phyloP scores from a whole-genome alignment of 2,329 filamentous ascomycete genomes.

The Neopestalotiopsis sp. region DNA sequence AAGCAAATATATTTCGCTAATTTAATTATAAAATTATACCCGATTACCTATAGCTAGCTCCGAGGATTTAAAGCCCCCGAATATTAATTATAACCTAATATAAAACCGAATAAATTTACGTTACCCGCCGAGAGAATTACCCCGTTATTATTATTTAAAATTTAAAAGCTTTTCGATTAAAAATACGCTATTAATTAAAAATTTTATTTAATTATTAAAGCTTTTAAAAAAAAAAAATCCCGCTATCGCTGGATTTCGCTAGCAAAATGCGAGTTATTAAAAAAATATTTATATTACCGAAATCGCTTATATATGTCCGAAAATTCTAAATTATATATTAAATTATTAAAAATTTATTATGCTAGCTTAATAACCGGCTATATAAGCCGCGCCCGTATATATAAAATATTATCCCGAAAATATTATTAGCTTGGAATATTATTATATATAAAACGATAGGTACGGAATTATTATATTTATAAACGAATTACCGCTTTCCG shows the following conservation, averaged over 20 bases:
- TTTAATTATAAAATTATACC: no score
- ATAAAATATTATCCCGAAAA: background rate
- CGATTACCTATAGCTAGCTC: no score
- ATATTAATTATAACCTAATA: no score
- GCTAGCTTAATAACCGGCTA: background rate
- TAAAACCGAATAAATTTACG: no score
- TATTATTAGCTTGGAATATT: background rate
- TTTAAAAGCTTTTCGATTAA: background rate
- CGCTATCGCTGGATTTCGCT: background rate
- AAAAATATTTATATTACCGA: background rate
- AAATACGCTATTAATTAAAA: no score
- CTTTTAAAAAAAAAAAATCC: background rate
- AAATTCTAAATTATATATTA: background rate
- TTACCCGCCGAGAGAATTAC: no score
- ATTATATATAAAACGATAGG: no score
- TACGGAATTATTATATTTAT: no score
- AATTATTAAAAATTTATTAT: background rate
- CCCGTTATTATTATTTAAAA: background rate
- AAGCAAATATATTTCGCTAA: no score
- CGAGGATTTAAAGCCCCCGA: no score
- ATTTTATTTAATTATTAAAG: background rate
- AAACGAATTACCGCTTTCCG: no score
- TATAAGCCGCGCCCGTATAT: background rate
- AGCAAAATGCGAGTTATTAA: background rate
- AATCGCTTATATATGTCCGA: background rate